Evolutionary conservation across 176 grass and related monocot genomes (phyloP).

Genomic region (Phragmites australis): DNA sequence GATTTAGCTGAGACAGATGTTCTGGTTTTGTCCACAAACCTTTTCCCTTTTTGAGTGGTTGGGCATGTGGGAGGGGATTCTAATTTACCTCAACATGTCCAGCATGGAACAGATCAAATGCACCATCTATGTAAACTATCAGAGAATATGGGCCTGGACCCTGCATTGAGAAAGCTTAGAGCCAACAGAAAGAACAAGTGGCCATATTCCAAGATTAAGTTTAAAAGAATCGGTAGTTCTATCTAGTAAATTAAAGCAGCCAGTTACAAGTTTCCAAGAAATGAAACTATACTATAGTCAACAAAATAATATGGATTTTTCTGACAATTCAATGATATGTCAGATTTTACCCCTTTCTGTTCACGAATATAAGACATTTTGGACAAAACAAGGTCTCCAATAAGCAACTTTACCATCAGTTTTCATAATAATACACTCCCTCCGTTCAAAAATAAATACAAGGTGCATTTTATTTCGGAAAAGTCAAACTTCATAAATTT

Average conservation of each 20-base stretch:
- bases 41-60: neutral
- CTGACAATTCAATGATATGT: neutral
- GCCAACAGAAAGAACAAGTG: conserved; percentile 34
- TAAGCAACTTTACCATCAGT: neutral
- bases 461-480: neutral
- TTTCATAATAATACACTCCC: neutral
- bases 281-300: neutral
- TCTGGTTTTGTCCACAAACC: neutral
- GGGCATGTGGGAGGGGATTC: neutral
- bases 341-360: neutral
- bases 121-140: conserved; percentile 94
- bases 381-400: neutral
- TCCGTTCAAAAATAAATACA: too few relatives aligned
- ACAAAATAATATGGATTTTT: neutral
- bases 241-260: conserved; percentile 28
- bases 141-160: conserved; percentile 83
- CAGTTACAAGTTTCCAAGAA: conserved; percentile 20
- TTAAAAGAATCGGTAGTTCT: neutral
- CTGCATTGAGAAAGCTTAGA: conserved; percentile 47
- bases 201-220: neutral
- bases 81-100: conserved; percentile 91
- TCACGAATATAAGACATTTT: neutral
- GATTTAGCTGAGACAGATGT: neutral
- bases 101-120: conserved; percentile 96
- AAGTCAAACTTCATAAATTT: too few relatives aligned